These are phyloP conservation scores for Lizonia empirigonia DNA, from an alignment of 2,329 filamentous ascomycete genomes.

Conservation along the genomic window DNA sequence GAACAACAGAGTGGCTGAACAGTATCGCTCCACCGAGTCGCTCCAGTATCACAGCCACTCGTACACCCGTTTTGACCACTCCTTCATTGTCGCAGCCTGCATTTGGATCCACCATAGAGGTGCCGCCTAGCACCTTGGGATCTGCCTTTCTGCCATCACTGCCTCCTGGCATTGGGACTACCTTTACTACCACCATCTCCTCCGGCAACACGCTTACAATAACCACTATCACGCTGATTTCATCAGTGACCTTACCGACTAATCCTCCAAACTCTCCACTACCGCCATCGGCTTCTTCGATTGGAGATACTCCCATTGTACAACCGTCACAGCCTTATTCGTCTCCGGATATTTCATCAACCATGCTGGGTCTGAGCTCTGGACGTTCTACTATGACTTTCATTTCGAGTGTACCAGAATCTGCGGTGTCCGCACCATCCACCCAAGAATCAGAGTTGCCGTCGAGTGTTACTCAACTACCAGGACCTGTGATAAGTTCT, in stretches of 20 bases:
- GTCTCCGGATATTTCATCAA: background rate
- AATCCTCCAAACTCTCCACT: background rate
- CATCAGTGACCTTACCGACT: background rate
- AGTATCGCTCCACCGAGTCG: conserved; percentile 37
- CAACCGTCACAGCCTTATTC: background rate
- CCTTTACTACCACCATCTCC: background rate
- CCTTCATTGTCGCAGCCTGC: conserved; percentile 4
- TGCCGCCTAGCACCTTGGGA: background rate
- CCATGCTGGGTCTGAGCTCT: no score
- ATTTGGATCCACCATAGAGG: background rate
- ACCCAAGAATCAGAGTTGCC: background rate
- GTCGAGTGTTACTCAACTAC: no score
- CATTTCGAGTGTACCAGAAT: background rate
- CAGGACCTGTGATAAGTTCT: background rate
- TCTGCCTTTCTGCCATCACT: background rate
- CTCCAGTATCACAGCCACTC: conserved; percentile 17
- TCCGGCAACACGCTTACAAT: background rate
- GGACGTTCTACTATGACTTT: background rate
- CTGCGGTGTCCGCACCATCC: background rate
- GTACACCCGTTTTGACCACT: conserved; percentile 4
- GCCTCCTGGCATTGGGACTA: background rate
- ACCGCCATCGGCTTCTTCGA: background rate
- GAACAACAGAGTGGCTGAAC: conserved; percentile 42
- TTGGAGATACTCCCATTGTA: background rate
- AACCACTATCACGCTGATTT: background rate